Evolutionary conservation across 352 stramenopile species (phyloP), one percentile per base, ranked within the genome.

Genomic region (Phytophthora nicotianae): DNA sequence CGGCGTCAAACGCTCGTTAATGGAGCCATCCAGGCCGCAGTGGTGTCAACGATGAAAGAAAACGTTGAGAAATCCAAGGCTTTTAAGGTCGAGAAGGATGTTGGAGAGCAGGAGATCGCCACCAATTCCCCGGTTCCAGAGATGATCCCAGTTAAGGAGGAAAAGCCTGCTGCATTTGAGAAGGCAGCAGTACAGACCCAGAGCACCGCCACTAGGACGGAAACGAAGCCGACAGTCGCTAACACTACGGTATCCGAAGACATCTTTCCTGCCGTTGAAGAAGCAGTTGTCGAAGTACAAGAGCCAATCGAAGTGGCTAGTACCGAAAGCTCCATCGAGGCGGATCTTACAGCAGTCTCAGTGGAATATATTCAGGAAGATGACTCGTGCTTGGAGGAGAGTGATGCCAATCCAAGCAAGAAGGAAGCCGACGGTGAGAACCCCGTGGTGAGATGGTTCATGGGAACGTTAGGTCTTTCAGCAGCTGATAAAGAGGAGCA

Each of bases 31-130:
- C 66, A 75, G 35, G 67, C 63, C 29, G 62, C 65, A 29, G 70
- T 79, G 38, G 58, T 77, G 38, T 66, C 64, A 40, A 63, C 52
- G 9, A 76, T 75, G 68, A 68, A 77, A 58, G 51, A 58, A 46
- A 65, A 69, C 42, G 55, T 64, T 10, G 51, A 62, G 17, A 64
- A 63, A 40, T 26, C 49, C 26, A 32, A 32, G 8, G 26, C 26
- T 9, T 16, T 32, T 20, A 19, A 63, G 16, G 50, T 45, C 14
- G 32, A 58, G 11, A 54, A 54, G 23, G 51, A 38, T n/a, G 26
- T 20, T 5, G 33, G 45, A 10, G 19, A 57, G 11, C 6, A 52
- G 48, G 29, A 23, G 5, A 4, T 21, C 4, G 8, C n/a, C 19
- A 32, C 23, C 13, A 26, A 17, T 21, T 13, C 14, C 9, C 16